Base-by-base conservation (phyloP, 2,329 filamentous ascomycete genomes). In the Sporothrix sp. region DNA sequence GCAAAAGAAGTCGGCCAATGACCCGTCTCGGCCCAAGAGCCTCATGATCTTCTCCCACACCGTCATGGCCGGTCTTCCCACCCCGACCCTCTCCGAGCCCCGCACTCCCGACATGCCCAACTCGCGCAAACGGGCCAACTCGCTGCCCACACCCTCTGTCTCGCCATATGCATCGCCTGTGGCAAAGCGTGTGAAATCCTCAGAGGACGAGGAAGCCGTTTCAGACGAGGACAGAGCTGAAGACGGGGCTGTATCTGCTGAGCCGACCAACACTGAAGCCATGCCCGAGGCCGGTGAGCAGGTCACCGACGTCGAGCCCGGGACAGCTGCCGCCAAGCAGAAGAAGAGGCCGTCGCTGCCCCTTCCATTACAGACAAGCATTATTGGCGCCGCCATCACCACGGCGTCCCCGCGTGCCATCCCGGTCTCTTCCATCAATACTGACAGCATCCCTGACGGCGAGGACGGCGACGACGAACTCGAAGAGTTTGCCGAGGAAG, bases 401-500 rank as follows among this genome's bases (percentile, higher is more conserved):
- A 54, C 56, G 0, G 23, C 32, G 1, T 40, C 50, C 1, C 21
- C 46, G 1, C 36, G 45, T 10, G 49, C 54, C 1, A 21, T 54
- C 16, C 38, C 48, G 1, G 16, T 53, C 10, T 36, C 50, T 2
- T 36, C 48, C 2, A 48, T 42, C 21, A 25, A 16, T 9, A 30
- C 25, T 18, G 51, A 54, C 18, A 36, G 54, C 5, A 46, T 48
- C 2, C 38, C 48, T n/a, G 57, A 54, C 18, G 50, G 63, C 20
- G 47, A 82, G 63, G 52, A 81, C 9, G 59, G 73, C 54, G 65
- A 78, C 60, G 57, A 77, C 57, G 63, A 81, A 57, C 51, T 72
- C 58, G 58, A 75, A 61, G 55, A 76, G 58, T 67, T 79, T 68
- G 62, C 78, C 61, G 75, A 85, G 71, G 71, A 78, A 58, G 74